phyloP scores from a whole-genome alignment of 2,329 filamentous ascomycete genomes.

The Trichoderma oligosporum region DNA sequence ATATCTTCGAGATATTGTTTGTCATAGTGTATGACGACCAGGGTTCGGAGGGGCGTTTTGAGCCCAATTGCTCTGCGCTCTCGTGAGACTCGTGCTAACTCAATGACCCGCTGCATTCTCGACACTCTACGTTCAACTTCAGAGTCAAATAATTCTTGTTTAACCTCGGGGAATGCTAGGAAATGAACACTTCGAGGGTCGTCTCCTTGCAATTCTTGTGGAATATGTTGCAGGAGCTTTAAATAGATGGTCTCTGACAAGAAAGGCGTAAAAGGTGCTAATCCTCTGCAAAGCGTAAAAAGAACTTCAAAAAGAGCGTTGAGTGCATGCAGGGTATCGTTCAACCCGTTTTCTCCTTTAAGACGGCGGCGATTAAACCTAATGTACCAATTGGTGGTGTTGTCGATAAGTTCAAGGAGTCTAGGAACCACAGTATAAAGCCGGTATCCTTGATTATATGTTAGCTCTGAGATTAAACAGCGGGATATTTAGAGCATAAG shows the following conservation, averaged over 20 bases:
- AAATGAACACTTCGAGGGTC: slow-evolving; percentile 90
- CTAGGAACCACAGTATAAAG: slow-evolving; percentile 89
- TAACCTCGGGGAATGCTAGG: slow-evolving; percentile 81
- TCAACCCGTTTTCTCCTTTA: slow-evolving; percentile 81
- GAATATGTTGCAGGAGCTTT: slow-evolving; percentile 76
- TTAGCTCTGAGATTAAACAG: neutral
- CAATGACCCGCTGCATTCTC: slow-evolving; percentile 94
- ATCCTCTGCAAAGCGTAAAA: slow-evolving; percentile 79
- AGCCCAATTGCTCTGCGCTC: slow-evolving; percentile 80
- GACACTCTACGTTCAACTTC: slow-evolving; percentile 81
- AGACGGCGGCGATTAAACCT: slow-evolving; percentile 86
- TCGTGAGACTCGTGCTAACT: slow-evolving; percentile 79
- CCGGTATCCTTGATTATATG: slow-evolving; percentile 53
- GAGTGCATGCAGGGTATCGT: slow-evolving; percentile 84
- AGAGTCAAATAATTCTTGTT: slow-evolving; percentile 81
- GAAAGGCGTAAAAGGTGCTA: slow-evolving; percentile 95
- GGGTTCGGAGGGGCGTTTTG: slow-evolving; percentile 85
- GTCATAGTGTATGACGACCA: slow-evolving; percentile 84
- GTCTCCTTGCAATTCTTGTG: slow-evolving; percentile 61
- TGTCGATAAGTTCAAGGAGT: slow-evolving; percentile 79
- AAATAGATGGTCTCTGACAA: slow-evolving; percentile 92
- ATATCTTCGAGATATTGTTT: slow-evolving; percentile 82
- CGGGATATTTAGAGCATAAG: neutral
- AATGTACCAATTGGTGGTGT: slow-evolving; percentile 99
- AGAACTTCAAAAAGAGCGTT: slow-evolving; percentile 94